Base-by-base conservation (phyloP, 768 basidiomycete species). In the Rhodocollybia butyracea region DNA sequence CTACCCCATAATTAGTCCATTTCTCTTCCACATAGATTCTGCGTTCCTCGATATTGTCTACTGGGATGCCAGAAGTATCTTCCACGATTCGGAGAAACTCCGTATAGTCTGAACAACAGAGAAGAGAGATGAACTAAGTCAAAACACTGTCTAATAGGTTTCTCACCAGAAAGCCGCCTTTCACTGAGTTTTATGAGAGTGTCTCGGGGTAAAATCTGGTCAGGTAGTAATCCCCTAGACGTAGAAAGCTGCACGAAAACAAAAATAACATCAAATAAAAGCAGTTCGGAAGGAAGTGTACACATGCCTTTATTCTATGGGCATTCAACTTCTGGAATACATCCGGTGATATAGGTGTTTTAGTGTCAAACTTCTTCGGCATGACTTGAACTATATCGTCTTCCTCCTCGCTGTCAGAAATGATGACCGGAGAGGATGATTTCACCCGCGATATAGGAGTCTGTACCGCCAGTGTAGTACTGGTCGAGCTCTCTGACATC, bases 21-120 rank as follows among this genome's bases (percentile, higher is more conserved):
- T 43, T 53, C 24, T 29, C 39, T 12, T 24, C 39, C 17, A 42
- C 36, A 21, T 53, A 53, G 13, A 40, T 40, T 26, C 42, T 19
- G 7, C 51, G 51, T 29, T 53, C 51, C 17, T 53, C 40, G 8
- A 34, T 30, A 6, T 50, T 22, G n/a, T 2, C 4, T 22, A n/a
- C 39, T 26, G 51, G 38, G 15, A 53, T 53, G 39, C 26, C 36
- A 13, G 51, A 40, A 32, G 51, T 53, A 27, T 53, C 41, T 27
- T 26, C 39, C 5, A 53, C 17, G 15, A 53, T 43, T 27, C 15
- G 19, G 8, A 27, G 34, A 13, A 27, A 42, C 27, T 3, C 40
- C 24, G 29, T 53, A 15, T 53, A 53, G 21, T 53, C 51, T 53
- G 40, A 19, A n/a, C 17, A 8, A 22, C n/a, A 4, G 11, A 34